Evolutionary conservation across 495 filamentous ascomycete genomes (phyloP).

Genomic region (Aspergillus campestris): DNA sequence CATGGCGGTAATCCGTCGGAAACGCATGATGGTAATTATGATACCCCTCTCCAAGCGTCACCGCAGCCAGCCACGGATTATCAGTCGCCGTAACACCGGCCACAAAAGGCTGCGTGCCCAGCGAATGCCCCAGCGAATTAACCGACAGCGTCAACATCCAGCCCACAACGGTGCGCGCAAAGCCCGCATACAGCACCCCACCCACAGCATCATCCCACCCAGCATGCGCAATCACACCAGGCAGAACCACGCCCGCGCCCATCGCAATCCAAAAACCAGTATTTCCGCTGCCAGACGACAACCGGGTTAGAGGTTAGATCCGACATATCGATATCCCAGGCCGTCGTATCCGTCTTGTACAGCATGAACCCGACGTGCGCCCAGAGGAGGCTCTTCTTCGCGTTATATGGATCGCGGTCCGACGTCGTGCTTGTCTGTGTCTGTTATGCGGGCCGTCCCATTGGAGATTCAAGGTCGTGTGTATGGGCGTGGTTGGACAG

Average conservation of each 20-base stretch:
- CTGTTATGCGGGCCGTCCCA: too few species aligned
- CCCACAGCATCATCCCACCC: constrained; percentile 72
- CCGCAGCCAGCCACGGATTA: constrained; percentile 74
- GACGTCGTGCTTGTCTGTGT: too few species aligned
- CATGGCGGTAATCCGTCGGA: constrained; percentile 90
- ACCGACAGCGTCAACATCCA: constrained; percentile 92
- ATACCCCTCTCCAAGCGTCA: constrained; percentile 86
- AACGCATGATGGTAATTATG: constrained; percentile 96
- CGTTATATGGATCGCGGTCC: too few species aligned
- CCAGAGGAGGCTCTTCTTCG: too few species aligned
- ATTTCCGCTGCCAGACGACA: constrained; percentile 72
- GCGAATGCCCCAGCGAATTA: constrained; percentile 88
- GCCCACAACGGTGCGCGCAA: constrained; percentile 81
- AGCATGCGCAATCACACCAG: constrained; percentile 62
- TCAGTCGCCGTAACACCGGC: constrained; percentile 85
- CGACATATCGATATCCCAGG: constrained; percentile 76
- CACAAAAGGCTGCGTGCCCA: constrained; percentile 87
- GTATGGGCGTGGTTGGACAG: too few species aligned
- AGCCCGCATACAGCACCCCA: constrained; percentile 78
- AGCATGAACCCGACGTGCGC: too few species aligned
- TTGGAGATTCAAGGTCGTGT: too few species aligned
- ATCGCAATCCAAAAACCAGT: constrained; percentile 73
- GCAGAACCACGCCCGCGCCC: constrained; percentile 72
- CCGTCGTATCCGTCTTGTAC: constrained; percentile 59
- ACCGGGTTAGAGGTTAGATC: constrained; percentile 79